Evolutionary conservation across 805 yeast species (phyloP).

Genomic region (Isabelozyma pseudorhagii): DNA sequence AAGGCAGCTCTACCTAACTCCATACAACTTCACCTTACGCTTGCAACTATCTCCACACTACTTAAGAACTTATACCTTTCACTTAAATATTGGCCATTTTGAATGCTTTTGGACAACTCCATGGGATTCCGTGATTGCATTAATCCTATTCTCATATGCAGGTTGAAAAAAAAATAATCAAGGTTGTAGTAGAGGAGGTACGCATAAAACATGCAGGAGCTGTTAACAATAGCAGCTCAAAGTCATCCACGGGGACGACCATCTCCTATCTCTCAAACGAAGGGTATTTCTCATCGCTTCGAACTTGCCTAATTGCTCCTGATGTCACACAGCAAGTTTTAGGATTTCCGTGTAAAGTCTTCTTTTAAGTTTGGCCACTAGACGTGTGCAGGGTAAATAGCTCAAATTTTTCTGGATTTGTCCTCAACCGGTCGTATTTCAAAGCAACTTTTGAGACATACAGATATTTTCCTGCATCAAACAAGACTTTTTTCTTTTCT

Average conservation of each 20-base stretch:
- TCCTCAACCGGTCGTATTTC: slow-evolving; percentile 4
- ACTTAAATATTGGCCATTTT: neutral
- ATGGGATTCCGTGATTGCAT: neutral
- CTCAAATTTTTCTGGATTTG: neutral
- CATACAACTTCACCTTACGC: too few species aligned
- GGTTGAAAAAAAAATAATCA: neutral
- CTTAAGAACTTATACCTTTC: too few species aligned
- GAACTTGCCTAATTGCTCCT: too few species aligned
- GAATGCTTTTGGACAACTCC: too few species aligned
- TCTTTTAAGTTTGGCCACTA: neutral
- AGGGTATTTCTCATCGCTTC: too few species aligned
- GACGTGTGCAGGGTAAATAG: neutral
- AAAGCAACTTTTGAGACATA: slow-evolving; percentile 3
- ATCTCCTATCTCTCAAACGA: too few species aligned
- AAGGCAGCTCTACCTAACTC: neutral
- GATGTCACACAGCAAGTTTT: too few species aligned
- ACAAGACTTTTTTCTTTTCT: neutral
- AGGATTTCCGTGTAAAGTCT: too few species aligned
- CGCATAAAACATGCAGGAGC: neutral
- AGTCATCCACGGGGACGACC: too few species aligned
- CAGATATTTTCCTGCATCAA: neutral
- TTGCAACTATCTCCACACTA: too few species aligned
- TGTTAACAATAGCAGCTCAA: neutral
- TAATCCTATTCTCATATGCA: neutral
- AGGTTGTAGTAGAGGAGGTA: too few species aligned